Conservation (phyloP, 2,329 filamentous ascomycete species). For the Sporothrix globosa region DNA sequence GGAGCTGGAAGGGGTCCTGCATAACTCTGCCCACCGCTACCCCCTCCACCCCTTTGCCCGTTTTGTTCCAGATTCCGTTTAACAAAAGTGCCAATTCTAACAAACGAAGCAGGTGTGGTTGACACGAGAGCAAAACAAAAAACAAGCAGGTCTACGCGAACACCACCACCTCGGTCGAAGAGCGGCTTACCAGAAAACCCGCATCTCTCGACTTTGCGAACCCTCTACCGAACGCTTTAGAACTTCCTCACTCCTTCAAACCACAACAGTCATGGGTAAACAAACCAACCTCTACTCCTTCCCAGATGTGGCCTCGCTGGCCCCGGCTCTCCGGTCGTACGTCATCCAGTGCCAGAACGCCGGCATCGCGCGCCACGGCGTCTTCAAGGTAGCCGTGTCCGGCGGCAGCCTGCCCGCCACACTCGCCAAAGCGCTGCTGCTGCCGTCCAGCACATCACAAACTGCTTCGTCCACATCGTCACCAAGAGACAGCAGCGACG, state of each 20-base stretch:
- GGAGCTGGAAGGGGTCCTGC: slow-evolving; percentile 12
- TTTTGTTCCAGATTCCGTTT: not conserved
- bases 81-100: not conserved
- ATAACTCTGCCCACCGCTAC: not conserved
- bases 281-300: slow-evolving; percentile 81
- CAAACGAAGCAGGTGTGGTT: not conserved
- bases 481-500: slow-evolving; percentile 49
- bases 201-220: not conserved
- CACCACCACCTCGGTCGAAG: not conserved
- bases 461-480: not conserved
- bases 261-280: slow-evolving; percentile 51
- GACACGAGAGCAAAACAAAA: not conserved
- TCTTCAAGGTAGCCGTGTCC: slow-evolving; percentile 90
- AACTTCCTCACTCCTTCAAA: not conserved
- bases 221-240: not conserved
- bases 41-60: not conserved
- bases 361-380: slow-evolving; percentile 76
- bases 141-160: not conserved
- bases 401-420: slow-evolving; percentile 90
- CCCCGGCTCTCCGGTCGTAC: slow-evolving; percentile 77
- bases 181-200: not conserved
- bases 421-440: slow-evolving; percentile 80
- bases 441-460: slow-evolving; percentile 44
- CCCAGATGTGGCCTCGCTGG: slow-evolving; percentile 68
- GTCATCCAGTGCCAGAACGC: slow-evolving; percentile 79